Evolutionary conservation across 116 monocot species (phyloP), one percentile per base, ranked within the genome.

Genomic region (Phalaenopsis hybrid): DNA sequence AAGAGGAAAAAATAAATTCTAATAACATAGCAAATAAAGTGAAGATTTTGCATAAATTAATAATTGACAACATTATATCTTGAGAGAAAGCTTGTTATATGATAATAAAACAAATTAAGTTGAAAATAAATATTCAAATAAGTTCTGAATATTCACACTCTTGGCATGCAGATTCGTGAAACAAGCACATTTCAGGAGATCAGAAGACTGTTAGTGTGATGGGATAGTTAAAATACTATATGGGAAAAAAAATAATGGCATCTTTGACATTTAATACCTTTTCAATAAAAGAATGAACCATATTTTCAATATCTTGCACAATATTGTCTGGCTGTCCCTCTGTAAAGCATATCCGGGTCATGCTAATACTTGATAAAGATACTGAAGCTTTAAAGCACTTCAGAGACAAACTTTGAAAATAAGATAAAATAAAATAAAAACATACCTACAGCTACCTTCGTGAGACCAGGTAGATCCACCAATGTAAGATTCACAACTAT

Each of bases 401-500:
- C 7, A 49, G 49, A 80, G 67, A 48, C 4, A 51, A 48, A 23
- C 28, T 25, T 31, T 34, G 45, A 33, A 75, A 75, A 46, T 34
- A 80, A 31, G 4, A 11, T 4, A 48, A 41, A 41, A 41, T 41
- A 41, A 41, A 41, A 8, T 52, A 74, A 37, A 44, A 31, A 10
- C 79, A 81, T 94, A 94, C 96, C 96, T 85, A 96, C 89, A 80
- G 96, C 96, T 89, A 96, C 96, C 81, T 96, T 96, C 48, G 96
- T 96, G n/a, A 96, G 87, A 44, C 96, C 96, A 78, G 96, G 96
- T 72, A 96, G 86, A 91, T 96, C 96, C 85, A 96, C 86, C 87
- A 96, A 78, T 80, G 96, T 96, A 76, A 96, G 91, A 79, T 96
- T 94, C 28, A 96, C 96, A 86, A 96, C 96, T 96, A 89, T 68